Conservation (phyloP, 2,329 filamentous ascomycete species). For the Penicillium italicum region DNA sequence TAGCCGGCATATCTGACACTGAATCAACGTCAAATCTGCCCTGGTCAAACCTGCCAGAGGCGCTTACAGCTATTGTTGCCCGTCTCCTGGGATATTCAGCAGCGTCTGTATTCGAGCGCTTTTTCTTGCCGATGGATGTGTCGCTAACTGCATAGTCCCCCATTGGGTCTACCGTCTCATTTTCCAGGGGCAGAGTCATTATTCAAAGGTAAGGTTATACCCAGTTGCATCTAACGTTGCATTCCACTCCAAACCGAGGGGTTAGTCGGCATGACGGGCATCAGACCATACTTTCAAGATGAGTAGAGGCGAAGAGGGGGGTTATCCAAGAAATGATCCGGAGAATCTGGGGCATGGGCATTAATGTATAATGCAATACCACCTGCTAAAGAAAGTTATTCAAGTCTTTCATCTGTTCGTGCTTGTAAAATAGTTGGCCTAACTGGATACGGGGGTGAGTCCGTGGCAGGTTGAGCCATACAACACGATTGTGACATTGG, state of each 20-base stretch:
- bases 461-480: conserved; percentile 1
- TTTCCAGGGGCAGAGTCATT: conserved; percentile 5
- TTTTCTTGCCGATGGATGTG: conserved; percentile 24
- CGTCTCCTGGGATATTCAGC: conserved; percentile 34
- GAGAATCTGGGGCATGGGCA: neutral
- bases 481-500: neutral
- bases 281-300: neutral
- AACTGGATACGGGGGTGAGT: neutral
- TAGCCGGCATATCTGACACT: conserved; percentile 80
- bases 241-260: conserved; percentile 1
- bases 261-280: neutral
- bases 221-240: neutral
- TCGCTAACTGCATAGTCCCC: conserved; percentile 13
- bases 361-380: neutral
- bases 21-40: neutral
- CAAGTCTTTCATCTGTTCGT: neutral
- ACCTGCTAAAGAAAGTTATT: neutral
- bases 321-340: neutral
- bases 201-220: neutral
- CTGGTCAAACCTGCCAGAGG: neutral
- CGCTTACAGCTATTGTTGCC: conserved; percentile 34
- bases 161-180: conserved; percentile 5
- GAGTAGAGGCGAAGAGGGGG: neutral
- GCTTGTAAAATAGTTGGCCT: neutral
- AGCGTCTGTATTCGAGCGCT: conserved; percentile 29